Evolutionary conservation across 768 basidiomycete genomes (phyloP).

Genomic region (Phanerodontia chrysosporium): DNA sequence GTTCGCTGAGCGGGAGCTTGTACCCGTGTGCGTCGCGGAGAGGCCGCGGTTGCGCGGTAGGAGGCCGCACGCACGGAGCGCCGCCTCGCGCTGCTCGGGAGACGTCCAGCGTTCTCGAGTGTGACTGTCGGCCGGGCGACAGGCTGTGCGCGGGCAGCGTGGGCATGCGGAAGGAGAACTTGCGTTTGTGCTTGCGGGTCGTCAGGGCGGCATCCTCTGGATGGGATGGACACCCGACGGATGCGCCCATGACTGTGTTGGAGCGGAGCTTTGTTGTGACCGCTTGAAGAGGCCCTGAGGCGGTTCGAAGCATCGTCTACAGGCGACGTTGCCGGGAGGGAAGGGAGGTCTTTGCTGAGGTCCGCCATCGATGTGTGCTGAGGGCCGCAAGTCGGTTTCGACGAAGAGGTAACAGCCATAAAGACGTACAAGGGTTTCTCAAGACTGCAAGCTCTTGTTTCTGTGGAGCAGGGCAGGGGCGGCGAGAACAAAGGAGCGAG

Average conservation of each 20-base stretch:
- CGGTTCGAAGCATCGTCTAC: neutral
- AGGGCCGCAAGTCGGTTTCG: neutral
- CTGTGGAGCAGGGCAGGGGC: neutral
- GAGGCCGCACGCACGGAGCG: slow-evolving; percentile 57
- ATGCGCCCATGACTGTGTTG: slow-evolving; percentile 8
- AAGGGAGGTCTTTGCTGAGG: slow-evolving; percentile 10
- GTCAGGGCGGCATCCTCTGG: neutral
- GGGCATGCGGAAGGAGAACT: slow-evolving; percentile 2
- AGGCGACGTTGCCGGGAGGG: neutral
- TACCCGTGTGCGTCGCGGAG: slow-evolving; percentile 11
- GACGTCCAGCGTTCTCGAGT: slow-evolving; percentile 13
- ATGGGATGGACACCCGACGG: neutral
- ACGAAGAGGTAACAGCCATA: neutral
- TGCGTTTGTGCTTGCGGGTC: slow-evolving; percentile 1
- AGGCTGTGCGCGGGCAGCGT: neutral
- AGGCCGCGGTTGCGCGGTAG: slow-evolving; percentile 26
- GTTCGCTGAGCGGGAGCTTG: slow-evolving; percentile 14
- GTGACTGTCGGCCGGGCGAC: neutral
- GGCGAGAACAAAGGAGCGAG: slow-evolving; percentile 1
- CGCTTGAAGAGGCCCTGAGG: slow-evolving; percentile 11
- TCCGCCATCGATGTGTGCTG: neutral
- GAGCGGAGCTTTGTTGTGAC: slow-evolving; percentile 10
- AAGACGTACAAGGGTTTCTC: neutral
- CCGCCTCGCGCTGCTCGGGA: slow-evolving; percentile 37
- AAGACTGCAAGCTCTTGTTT: neutral